phyloP scores from a whole-genome alignment of 768 basidiomycete genomes.

The Amanita pseudoporphyria region DNA sequence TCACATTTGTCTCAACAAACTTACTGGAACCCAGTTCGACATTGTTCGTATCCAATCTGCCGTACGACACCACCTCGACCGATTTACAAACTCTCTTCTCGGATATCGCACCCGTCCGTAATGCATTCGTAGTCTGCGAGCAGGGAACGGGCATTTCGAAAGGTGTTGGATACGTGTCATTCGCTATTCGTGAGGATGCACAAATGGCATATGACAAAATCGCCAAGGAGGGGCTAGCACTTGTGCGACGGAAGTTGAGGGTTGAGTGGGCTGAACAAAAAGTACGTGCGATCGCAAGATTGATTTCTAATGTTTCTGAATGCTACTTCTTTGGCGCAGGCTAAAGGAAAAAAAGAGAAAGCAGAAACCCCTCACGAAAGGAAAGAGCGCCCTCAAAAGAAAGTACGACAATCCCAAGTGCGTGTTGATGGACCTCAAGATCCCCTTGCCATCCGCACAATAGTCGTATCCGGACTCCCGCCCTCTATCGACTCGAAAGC shows the following conservation, averaged over 20 bases:
- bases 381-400: constrained; percentile 23
- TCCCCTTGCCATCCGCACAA: constrained; percentile 76
- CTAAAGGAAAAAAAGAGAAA: constrained; percentile 32
- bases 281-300: constrained; percentile 27
- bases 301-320: background rate
- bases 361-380: constrained; percentile 17
- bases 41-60: constrained; percentile 88
- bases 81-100: constrained; percentile 92
- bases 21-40: constrained; percentile 48
- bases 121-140: constrained; percentile 88
- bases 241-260: constrained; percentile 62
- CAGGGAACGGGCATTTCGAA: constrained; percentile 70
- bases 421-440: constrained; percentile 37
- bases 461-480: constrained; percentile 70
- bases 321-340: constrained; percentile 18
- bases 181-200: constrained; percentile 85
- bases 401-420: constrained; percentile 24
- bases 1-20: background rate
- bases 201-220: constrained; percentile 60
- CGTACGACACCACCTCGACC: constrained; percentile 82
- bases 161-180: constrained; percentile 95
- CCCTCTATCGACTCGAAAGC: constrained; percentile 48
- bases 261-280: constrained; percentile 78
- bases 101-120: constrained; percentile 88
- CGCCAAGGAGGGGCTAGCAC: constrained; percentile 49